Base-by-base conservation (phyloP, 2,329 filamentous ascomycete genomes). In the Thermomyces lanuginosus region DNA sequence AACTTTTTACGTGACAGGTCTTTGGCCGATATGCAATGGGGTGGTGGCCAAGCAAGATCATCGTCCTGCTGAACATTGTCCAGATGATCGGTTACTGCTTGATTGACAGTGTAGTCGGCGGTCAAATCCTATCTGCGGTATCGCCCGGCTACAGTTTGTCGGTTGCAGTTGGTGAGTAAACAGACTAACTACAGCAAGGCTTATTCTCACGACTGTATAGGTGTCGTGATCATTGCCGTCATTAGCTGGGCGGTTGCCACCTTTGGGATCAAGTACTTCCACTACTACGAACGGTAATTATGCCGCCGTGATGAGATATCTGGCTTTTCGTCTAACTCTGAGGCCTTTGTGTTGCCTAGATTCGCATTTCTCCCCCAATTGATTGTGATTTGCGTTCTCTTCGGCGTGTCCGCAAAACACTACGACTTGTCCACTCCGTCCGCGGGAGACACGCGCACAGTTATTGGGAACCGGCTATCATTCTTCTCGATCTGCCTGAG, bases 401-500 rank as follows among this genome's bases (percentile, higher is more conserved):
- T 67, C 20, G 74, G 72, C 3, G 63, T 66, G 2, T 69, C 72
- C 2, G 69, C 68, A 0, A 58, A 62, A 2, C 57, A 65, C 9
- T 77, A 74, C 39, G 67, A 77, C 36, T 48, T 64, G 1, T 47
- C 54, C 2, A 59, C 61, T 1, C 47, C 56, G 2, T 70, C 64
- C 2, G 45, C 49, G 1, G 69, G 64, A n/a, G 55, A 66, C 23
- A 40, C 56, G 8, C 48, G 57, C 22, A 69, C 66, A 2, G 41
- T 72, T 5, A 51, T 56, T 8, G 72, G 67, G 13, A 53, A 55
- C 16, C 45, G 51, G 21, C 53, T 81, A 16, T 75, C 71, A 4
- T 82, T 78, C 49, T 76, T 82, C 48, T 74, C 69, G 7, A 56
- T 81, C 24, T 76, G 69, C 36, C 56, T 77, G 8, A 71, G 72